These are phyloP conservation scores for Rhexocercosporidium sp. DNA, from an alignment of 2,329 filamentous ascomycete genomes.

Conservation along the genomic window DNA sequence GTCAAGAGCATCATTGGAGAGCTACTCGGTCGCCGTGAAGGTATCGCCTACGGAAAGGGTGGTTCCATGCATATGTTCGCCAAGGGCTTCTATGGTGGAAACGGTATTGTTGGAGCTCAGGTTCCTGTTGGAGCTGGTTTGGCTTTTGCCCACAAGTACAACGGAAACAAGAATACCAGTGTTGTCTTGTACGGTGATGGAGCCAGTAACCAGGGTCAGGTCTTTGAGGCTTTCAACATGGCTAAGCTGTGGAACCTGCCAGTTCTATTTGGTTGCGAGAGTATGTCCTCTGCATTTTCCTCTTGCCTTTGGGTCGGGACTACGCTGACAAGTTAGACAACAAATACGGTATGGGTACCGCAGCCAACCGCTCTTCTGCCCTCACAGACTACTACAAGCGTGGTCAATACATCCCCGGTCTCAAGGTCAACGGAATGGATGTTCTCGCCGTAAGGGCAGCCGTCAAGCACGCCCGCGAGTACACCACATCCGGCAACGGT, in stretches of 20 bases:
- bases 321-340: constrained; percentile 71
- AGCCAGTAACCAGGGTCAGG: constrained; percentile 98
- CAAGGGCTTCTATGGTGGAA: constrained; percentile 96
- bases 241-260: constrained; percentile 98
- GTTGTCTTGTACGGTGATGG: constrained; percentile 96
- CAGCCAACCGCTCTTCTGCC: constrained; percentile 90
- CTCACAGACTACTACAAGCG: constrained; percentile 99
- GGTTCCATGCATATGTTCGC: constrained; percentile 99
- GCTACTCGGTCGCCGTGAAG: constrained; percentile 90
- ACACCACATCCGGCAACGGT: constrained; percentile 80
- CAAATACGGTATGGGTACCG: constrained; percentile 99
- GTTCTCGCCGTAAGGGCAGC: constrained; percentile 97
- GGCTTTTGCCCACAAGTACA: constrained; percentile 97
- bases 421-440: constrained; percentile 99
- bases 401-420: constrained; percentile 98
- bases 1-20: constrained; percentile 95
- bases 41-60: constrained; percentile 98
- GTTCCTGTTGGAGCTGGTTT: constrained; percentile 96
- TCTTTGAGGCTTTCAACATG: constrained; percentile 99
- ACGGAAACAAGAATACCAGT: constrained; percentile 81
- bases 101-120: constrained; percentile 98
- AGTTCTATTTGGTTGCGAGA: constrained; percentile 96
- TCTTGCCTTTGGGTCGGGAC: neutral
- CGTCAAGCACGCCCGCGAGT: constrained; percentile 91
- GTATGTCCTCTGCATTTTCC: constrained; percentile 67